Evolutionary conservation across 176 grass and related monocot genomes (phyloP).

Genomic region (Dendrocalamus sinicus): DNA sequence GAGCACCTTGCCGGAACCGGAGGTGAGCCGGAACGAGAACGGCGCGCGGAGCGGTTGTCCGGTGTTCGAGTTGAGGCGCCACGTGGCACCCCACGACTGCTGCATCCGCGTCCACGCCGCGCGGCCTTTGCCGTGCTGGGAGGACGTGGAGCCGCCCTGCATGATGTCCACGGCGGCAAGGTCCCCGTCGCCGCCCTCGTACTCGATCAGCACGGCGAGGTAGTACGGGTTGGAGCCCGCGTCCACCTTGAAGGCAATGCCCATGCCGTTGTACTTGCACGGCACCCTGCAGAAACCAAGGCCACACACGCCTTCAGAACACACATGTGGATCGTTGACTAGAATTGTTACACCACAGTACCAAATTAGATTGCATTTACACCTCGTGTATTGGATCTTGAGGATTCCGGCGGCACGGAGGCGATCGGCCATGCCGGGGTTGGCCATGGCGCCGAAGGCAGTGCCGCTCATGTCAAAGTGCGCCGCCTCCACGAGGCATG

Average conservation of each 20-base stretch:
- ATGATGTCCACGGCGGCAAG: slow-evolving; percentile 53
- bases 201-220: slow-evolving; percentile 65
- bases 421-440: slow-evolving; percentile 51
- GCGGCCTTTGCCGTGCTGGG: background rate
- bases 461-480: slow-evolving; percentile 90
- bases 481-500: slow-evolving; percentile 42
- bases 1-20: slow-evolving; percentile 52
- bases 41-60: slow-evolving; percentile 53
- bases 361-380: background rate
- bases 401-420: slow-evolving; percentile 67
- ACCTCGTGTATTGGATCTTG: slow-evolving; percentile 62
- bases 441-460: slow-evolving; percentile 74
- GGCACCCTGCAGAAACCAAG: slow-evolving; percentile 43
- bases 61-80: slow-evolving; percentile 54
- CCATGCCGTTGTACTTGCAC: slow-evolving; percentile 46
- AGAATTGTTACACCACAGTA: background rate
- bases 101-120: slow-evolving; percentile 57
- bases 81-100: slow-evolving; percentile 71
- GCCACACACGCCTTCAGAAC: background rate
- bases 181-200: slow-evolving; percentile 62
- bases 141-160: slow-evolving; percentile 32
- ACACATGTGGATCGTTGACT: background rate
- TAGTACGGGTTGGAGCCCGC: slow-evolving; percentile 63
- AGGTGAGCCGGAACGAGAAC: slow-evolving; percentile 67
- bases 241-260: slow-evolving; percentile 53